A percentile compares a stretch with the other conserved stretches of the same genome.
Evolutionary conservation across 1,284 basidiomycete genomes (phyloP).

Genomic region (Sporisorium graminicola): DNA sequence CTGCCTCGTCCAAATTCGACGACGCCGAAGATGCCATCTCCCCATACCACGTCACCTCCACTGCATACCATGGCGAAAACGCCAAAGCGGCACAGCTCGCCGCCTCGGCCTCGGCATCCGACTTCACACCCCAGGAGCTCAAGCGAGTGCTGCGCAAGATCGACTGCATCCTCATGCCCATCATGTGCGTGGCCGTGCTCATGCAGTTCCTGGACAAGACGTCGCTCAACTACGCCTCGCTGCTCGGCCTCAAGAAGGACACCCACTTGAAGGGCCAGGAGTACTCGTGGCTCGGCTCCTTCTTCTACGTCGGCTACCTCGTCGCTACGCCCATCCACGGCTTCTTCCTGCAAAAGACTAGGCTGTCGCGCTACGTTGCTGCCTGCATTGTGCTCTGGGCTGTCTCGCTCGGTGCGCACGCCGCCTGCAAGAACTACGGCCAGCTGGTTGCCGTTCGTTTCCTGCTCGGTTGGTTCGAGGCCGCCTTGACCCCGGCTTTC

Average conservation of each 20-base stretch:
- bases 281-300: slow-evolving; percentile 62
- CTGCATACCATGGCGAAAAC: slow-evolving; percentile 29
- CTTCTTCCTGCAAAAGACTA: slow-evolving; percentile 43
- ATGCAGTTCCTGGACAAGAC: slow-evolving; percentile 67
- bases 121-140: slow-evolving; percentile 38
- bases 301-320: slow-evolving; percentile 67
- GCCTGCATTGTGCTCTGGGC: slow-evolving; percentile 71
- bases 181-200: slow-evolving; percentile 55
- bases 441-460: slow-evolving; percentile 60
- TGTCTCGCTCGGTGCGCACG: slow-evolving; percentile 59
- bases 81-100: slow-evolving; percentile 35
- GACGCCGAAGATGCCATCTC: slow-evolving; percentile 11
- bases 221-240: slow-evolving; percentile 56
- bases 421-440: slow-evolving; percentile 56
- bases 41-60: slow-evolving; percentile 20
- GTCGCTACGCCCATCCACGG: slow-evolving; percentile 43
- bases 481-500: slow-evolving; percentile 55
- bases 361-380: slow-evolving; percentile 63
- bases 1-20: slow-evolving; percentile 5
- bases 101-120: slow-evolving; percentile 13
- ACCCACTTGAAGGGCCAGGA: slow-evolving; percentile 54
- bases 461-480: slow-evolving; percentile 67
- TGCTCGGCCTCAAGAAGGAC: slow-evolving; percentile 63
- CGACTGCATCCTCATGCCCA: slow-evolving; percentile 62
- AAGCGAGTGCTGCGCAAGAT: slow-evolving; percentile 62